Conservation (phyloP, 1,284 basidiomycete species). For the Leccinum insolens region DNA sequence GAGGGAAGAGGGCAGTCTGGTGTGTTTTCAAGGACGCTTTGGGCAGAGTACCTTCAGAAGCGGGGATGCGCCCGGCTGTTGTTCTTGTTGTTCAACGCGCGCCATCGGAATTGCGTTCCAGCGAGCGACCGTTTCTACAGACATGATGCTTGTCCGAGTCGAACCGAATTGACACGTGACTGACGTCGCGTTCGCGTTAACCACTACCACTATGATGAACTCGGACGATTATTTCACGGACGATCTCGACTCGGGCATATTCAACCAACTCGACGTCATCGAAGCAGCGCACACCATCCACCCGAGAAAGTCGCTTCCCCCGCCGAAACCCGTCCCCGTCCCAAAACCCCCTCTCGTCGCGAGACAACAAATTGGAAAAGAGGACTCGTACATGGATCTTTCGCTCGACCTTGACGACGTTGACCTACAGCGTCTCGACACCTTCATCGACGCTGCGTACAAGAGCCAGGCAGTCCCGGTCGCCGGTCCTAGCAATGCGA, state of each 20-base stretch:
- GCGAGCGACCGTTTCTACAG: conserved; percentile 60
- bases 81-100: conserved; percentile 31
- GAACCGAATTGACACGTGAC: conserved; percentile 16
- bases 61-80: no score
- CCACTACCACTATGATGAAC: conserved; percentile 55
- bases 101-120: conserved; percentile 71
- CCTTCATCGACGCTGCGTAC: conserved; percentile 50
- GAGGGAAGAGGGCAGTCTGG: conserved; percentile 53
- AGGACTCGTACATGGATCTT: conserved; percentile 58
- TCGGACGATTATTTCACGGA: conserved; percentile 60
- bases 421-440: conserved; percentile 56
- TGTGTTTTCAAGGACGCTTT: conserved; percentile 39
- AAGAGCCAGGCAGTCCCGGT: conserved; percentile 35
- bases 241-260: conserved; percentile 51
- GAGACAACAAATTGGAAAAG: conserved; percentile 27
- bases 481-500: conserved; percentile 45
- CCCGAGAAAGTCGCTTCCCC: not conserved
- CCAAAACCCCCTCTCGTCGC: conserved; percentile 14
- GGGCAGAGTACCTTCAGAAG: conserved; percentile 68
- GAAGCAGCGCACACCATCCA: conserved; percentile 53
- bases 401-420: conserved; percentile 57
- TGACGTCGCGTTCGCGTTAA: conserved; percentile 3
- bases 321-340: conserved; percentile 8
- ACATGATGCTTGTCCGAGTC: conserved; percentile 45
- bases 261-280: conserved; percentile 63